These are phyloP conservation scores for Terana coerulea DNA, from an alignment of 768 basidiomycete species.

Conservation along the genomic window DNA sequence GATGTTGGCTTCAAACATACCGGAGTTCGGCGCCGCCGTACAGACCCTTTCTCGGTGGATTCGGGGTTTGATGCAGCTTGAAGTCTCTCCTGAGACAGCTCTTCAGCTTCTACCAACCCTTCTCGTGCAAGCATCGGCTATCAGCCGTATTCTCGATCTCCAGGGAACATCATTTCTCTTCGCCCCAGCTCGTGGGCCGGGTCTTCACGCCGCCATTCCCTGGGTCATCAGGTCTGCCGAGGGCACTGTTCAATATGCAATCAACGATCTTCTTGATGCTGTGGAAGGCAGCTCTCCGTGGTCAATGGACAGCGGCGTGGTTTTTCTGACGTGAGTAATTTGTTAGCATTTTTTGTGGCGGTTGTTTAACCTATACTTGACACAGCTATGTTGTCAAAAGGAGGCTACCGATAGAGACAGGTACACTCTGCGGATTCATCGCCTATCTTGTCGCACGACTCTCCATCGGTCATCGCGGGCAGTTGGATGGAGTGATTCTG, in stretches of 20 bases:
- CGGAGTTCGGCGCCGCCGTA: neutral
- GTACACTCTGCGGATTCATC: neutral
- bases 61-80: neutral
- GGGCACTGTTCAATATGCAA: neutral
- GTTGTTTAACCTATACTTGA: neutral
- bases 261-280: neutral
- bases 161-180: no score
- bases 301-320: neutral
- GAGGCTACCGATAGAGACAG: neutral
- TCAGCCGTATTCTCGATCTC: no score
- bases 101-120: neutral
- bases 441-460: neutral
- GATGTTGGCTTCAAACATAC: no score
- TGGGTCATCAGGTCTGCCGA: no score
- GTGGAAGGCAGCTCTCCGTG: neutral
- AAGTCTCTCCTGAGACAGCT: no score
- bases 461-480: neutral
- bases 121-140: no score
- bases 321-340: neutral
- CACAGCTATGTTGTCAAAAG: neutral
- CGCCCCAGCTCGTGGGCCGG: no score
- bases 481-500: neutral
- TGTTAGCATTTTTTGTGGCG: neutral
- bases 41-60: neutral
- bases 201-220: no score